A percentile compares a stretch with the other conserved stretches of the same genome.
phyloP scores from a whole-genome alignment of 306 rosid genomes.

The Vachellia collinsii region DNA sequence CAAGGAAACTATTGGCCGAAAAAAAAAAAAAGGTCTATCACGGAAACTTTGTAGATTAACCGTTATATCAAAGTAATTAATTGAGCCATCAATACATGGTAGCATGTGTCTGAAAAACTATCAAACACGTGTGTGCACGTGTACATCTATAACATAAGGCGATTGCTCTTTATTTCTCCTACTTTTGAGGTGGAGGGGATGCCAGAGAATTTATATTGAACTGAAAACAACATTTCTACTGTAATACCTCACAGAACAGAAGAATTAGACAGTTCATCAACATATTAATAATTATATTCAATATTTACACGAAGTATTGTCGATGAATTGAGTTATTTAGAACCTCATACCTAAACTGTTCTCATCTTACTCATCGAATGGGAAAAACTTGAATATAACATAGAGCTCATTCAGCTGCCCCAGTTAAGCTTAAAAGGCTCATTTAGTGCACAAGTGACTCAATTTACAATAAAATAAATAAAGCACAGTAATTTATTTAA shows the following conservation, averaged over 20 bases:
- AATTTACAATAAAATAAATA: too few relatives aligned
- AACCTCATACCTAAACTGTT: not conserved
- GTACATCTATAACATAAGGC: too few relatives aligned
- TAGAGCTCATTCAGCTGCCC: not conserved
- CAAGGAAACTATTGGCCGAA: not conserved
- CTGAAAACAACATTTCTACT: not conserved
- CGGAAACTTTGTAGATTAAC: conserved; percentile 9
- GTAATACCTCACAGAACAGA: not conserved
- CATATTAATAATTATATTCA: not conserved
- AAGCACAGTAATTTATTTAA: too few relatives aligned
- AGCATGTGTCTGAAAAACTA: not conserved
- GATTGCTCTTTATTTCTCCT: not conserved
- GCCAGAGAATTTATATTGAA: not conserved
- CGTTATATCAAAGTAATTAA: not conserved
- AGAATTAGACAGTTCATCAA: not conserved
- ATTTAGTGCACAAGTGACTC: not conserved
- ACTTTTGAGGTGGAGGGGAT: not conserved
- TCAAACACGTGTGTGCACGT: not conserved
- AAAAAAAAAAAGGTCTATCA: too few relatives aligned
- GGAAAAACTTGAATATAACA: not conserved
- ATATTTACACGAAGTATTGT: not conserved
- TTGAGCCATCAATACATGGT: not conserved
- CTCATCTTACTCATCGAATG: not conserved
- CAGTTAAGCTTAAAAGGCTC: not conserved
- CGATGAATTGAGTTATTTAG: not conserved